Evolutionary conservation across 2,329 filamentous ascomycete species (phyloP).

Genomic region (Aspergillus novofumigatus): DNA sequence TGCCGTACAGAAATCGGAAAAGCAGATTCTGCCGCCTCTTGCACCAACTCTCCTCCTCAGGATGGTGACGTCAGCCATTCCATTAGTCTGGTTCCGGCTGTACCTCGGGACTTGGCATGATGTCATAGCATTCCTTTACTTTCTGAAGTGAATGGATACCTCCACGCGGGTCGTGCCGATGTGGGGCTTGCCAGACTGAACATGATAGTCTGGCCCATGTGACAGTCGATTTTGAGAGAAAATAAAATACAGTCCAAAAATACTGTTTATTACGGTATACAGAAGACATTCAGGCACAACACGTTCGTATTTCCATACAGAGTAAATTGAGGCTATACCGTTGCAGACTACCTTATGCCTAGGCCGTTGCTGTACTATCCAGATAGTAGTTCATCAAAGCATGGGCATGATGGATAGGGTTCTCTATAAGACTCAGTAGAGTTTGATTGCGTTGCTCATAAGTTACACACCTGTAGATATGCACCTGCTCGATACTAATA

Average conservation of each 20-base stretch:
- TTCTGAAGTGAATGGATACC: conserved; percentile 2
- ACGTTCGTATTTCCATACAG: background rate
- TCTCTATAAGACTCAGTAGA: background rate
- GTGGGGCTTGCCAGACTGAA: conserved; percentile 1
- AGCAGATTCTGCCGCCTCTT: background rate
- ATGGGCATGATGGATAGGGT: background rate
- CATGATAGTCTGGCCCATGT: background rate
- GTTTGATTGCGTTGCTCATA: background rate
- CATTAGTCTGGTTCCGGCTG: background rate
- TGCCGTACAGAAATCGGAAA: background rate
- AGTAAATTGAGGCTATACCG: background rate
- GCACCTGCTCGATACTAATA: background rate
- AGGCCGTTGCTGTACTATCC: too few species aligned
- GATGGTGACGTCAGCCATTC: background rate
- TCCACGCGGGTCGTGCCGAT: conserved; percentile 20
- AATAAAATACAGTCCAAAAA: background rate
- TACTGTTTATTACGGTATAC: background rate
- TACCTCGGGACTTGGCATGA: background rate
- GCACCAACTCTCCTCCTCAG: background rate
- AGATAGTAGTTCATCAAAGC: background rate
- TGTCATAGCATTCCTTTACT: background rate
- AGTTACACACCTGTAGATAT: background rate
- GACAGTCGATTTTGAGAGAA: background rate
- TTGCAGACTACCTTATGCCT: background rate
- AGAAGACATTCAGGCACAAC: background rate